Percentiles rank a stretch among this genome's conserved stretches.
Conservation (phyloP, 345 rosid genomes). For the Eucalyptus virginea region DNA sequence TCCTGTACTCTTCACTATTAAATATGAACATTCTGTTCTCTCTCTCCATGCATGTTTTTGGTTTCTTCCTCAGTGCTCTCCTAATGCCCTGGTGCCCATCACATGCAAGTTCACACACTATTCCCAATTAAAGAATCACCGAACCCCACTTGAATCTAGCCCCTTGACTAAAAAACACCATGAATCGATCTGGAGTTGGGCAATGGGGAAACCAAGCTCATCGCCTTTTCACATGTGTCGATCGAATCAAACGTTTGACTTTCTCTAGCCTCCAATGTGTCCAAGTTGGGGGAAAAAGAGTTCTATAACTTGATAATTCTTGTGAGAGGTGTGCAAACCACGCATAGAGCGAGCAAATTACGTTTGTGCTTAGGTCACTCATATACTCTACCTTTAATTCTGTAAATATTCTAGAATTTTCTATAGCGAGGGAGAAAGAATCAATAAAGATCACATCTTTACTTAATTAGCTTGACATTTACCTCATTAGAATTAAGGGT, state of each 20-base stretch:
- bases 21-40: neutral
- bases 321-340: neutral
- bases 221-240: neutral
- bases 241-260: neutral
- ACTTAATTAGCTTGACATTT: neutral
- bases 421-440: neutral
- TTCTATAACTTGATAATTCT: neutral
- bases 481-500: neutral
- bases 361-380: neutral
- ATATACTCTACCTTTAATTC: neutral
- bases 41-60: neutral
- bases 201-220: neutral
- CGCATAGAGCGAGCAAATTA: neutral
- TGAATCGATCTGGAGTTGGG: neutral
- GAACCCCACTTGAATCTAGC: neutral
- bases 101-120: neutral
- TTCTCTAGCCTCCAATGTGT: neutral
- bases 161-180: neutral
- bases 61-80: neutral
- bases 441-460: neutral
- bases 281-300: neutral
- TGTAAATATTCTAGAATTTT: neutral
- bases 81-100: neutral
- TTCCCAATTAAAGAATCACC: neutral
- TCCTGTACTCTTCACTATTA: neutral